Conservation (phyloP, 106 monocot species). For the Dendrobium officinale region DNA sequence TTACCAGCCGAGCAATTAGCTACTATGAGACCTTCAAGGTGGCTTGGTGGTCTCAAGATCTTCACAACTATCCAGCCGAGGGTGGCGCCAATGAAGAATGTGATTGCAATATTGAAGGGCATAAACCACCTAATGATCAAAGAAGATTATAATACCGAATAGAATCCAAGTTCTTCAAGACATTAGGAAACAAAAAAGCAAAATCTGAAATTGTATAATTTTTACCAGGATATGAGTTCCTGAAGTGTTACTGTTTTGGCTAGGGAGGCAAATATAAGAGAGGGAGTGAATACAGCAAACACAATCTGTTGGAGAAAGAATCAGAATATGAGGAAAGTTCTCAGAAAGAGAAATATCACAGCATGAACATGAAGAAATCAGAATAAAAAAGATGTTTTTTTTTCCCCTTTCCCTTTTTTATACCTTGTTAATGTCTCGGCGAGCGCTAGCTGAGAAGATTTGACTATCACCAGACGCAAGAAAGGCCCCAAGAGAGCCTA, state of each 20-base stretch:
- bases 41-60: conserved; percentile 38
- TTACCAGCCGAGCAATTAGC: conserved; percentile 51
- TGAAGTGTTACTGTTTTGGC: conserved; percentile 38
- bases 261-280: conserved; percentile 34
- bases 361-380: too few species aligned
- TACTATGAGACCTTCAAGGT: conserved; percentile 46
- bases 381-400: background rate
- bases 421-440: conserved; percentile 8
- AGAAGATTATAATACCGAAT: background rate
- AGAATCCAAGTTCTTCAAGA: background rate
- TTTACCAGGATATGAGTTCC: conserved; percentile 47
- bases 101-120: conserved; percentile 65
- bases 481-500: conserved; percentile 61
- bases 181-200: background rate
- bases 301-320: conserved; percentile 21
- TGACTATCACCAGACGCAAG: conserved; percentile 34
- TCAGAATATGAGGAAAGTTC: too few species aligned
- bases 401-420: background rate
- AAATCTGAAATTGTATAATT: background rate
- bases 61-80: conserved; percentile 56
- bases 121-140: conserved; percentile 66
- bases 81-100: conserved; percentile 43
- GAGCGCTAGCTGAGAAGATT: conserved; percentile 36
- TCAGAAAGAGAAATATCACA: background rate
- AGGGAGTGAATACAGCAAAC: conserved; percentile 34